A percentile compares a stretch with the other conserved stretches of the same genome.
These are phyloP conservation scores for Logfia minima DNA, from an alignment of 129 eudicot genomes.

Conservation along the genomic window DNA sequence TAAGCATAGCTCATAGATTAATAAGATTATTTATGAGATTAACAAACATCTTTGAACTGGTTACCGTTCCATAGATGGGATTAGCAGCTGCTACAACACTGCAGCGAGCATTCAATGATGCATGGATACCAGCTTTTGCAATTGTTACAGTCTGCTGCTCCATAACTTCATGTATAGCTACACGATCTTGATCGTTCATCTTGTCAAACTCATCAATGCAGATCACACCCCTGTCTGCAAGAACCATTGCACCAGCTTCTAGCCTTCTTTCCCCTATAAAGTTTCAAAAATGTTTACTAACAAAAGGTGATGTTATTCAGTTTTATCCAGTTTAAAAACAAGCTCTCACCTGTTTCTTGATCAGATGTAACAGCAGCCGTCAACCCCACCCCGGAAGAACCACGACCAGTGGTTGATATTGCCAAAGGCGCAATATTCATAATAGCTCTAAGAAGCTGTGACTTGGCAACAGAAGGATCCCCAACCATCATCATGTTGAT, in stretches of 20 bases:
- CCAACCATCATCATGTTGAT: constrained; percentile 99
- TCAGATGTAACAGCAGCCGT: constrained; percentile 99
- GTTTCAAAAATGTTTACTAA: not conserved
- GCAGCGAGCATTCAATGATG: constrained; percentile 96
- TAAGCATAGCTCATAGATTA: not conserved
- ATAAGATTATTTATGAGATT: not conserved
- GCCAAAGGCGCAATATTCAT: constrained; percentile 98
- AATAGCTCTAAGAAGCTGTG: constrained; percentile 95
- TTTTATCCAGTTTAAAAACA: not conserved
- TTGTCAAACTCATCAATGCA: constrained; percentile 99
- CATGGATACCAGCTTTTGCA: constrained; percentile 99
- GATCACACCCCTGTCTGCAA: constrained; percentile 97
- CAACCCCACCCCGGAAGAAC: constrained; percentile 99
- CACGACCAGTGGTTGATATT: constrained; percentile 97
- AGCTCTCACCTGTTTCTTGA: constrained; percentile 87
- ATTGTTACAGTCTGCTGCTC: constrained; percentile 99
- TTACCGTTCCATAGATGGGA: constrained; percentile 98
- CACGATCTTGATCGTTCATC: constrained; percentile 99
- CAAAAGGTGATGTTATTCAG: not conserved
- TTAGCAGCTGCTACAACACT: constrained; percentile 99
- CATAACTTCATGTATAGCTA: constrained; percentile 99
- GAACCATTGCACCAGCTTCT: constrained; percentile 99
- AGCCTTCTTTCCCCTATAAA: constrained; percentile 87
- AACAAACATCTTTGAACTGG: not conserved
- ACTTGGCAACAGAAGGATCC: constrained; percentile 99